Conservation (phyloP, 345 rosid species). For the Passiflora organensis region DNA sequence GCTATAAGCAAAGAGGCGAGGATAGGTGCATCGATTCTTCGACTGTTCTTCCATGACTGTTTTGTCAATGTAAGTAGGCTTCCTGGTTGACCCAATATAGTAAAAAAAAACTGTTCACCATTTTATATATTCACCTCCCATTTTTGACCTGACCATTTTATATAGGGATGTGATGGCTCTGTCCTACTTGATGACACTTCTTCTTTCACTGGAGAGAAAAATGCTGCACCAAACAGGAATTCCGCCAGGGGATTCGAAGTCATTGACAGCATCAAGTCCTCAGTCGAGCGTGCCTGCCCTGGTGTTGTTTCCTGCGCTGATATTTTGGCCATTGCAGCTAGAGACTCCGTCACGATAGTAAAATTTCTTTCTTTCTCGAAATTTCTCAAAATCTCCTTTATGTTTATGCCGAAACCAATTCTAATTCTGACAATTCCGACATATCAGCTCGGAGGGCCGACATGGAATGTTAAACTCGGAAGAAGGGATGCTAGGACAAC, state of each 20-base stretch:
- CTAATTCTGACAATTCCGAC: not conserved
- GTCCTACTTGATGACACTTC: constrained; percentile 74
- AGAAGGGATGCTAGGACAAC: constrained; percentile 79
- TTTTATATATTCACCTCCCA: no score
- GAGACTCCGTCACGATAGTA: constrained; percentile 47
- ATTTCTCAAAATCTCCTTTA: no score
- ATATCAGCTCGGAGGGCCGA: constrained; percentile 70
- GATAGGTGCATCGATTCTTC: constrained; percentile 77
- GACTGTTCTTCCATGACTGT: constrained; percentile 88
- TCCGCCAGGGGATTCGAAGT: constrained; percentile 75
- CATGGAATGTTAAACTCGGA: constrained; percentile 79
- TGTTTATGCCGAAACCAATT: no score
- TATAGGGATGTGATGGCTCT: constrained; percentile 89
- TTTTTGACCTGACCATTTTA: no score
- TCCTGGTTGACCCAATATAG: not conserved
- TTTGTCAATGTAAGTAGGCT: constrained; percentile 63
- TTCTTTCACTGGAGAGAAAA: constrained; percentile 73
- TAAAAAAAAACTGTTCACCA: no score
- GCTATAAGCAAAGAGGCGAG: constrained; percentile 55
- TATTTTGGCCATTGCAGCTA: constrained; percentile 59
- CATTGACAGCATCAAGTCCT: constrained; percentile 61
- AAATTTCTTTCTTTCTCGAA: no score
- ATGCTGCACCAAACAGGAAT: constrained; percentile 54
- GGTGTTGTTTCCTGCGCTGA: constrained; percentile 90
- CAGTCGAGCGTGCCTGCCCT: constrained; percentile 72